A percentile compares a stretch with the other conserved stretches of the same genome.
phyloP scores from a whole-genome alignment of 192 early-diverging fungal species.

The Coemansia reversa region DNA sequence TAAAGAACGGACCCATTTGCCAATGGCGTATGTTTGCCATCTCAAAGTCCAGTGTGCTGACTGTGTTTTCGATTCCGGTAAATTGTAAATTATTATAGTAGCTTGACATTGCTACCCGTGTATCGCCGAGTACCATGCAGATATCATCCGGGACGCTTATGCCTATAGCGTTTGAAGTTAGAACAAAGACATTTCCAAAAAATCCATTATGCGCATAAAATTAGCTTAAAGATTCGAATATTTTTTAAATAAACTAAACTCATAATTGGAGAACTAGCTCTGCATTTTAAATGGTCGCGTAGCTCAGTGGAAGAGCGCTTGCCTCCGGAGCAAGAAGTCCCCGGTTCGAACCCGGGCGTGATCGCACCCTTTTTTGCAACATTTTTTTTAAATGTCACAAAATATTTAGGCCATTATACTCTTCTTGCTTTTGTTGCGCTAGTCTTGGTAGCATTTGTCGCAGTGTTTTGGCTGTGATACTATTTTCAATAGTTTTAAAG shows the following conservation, averaged over 20 bases:
- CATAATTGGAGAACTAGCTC: not conserved
- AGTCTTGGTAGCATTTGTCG: not conserved
- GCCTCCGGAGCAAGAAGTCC: conserved; percentile 50
- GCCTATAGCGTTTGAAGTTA: conserved; percentile 17
- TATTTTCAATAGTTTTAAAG: not conserved
- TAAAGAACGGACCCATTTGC: conserved; percentile 46
- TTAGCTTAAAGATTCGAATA: not conserved
- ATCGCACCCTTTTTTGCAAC: conserved; percentile 16
- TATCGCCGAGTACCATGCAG: conserved; percentile 24
- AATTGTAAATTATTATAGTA: conserved; percentile 42
- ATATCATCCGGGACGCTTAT: conserved; percentile 41
- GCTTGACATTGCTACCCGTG: conserved; percentile 20
- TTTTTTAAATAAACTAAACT: not conserved
- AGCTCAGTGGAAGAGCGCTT: conserved; percentile 48
- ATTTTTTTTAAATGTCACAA: not conserved
- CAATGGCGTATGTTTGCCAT: conserved; percentile 39
- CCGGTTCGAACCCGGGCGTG: conserved; percentile 49
- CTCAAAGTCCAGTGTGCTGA: conserved; percentile 40
- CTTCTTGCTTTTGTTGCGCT: no score
- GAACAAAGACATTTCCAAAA: conserved; percentile 38
- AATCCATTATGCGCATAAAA: not conserved
- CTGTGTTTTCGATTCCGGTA: conserved; percentile 44
- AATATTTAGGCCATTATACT: not conserved
- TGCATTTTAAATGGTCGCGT: conserved; percentile 12
- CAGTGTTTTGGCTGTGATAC: not conserved